Evolutionary conservation across 169 alveolate species (phyloP).

Genomic region (Perkinsus olseni): DNA sequence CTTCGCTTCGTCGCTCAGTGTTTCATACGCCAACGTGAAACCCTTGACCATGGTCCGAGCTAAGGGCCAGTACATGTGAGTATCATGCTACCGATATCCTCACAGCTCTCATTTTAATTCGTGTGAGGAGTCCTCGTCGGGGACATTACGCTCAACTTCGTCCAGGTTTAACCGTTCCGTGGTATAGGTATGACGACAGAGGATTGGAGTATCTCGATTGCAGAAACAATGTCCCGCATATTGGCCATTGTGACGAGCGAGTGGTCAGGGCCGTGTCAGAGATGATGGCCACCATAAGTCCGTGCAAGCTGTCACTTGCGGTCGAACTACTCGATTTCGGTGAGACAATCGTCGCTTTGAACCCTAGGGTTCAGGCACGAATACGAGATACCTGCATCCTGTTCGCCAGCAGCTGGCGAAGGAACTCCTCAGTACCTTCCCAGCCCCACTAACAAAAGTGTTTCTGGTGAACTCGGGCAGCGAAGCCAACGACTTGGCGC

Average conservation of each 20-base stretch:
- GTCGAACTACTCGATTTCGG: background rate
- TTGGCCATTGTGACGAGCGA: background rate
- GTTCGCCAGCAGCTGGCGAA: background rate
- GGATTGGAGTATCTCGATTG: background rate
- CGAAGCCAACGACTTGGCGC: constrained; percentile 42
- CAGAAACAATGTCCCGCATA: background rate
- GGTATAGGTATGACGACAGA: background rate
- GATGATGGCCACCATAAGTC: background rate
- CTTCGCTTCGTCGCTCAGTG: background rate
- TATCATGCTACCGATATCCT: too few species aligned
- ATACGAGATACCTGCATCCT: background rate
- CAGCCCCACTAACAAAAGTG: background rate
- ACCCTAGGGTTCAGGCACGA: background rate
- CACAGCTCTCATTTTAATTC: too few species aligned
- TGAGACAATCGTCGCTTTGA: background rate
- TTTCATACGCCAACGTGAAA: background rate
- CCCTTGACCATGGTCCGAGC: background rate
- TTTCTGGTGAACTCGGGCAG: constrained; percentile 37
- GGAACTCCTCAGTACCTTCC: background rate
- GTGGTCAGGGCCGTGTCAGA: background rate
- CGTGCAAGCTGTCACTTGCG: background rate
- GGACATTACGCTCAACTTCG: too few species aligned
- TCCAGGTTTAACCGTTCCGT: background rate
- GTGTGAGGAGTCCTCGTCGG: too few species aligned
- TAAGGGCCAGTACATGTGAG: background rate